Evolutionary conservation across 2,329 filamentous ascomycete genomes (phyloP), one percentile per base, ranked within the genome.

Genomic region (Hypoxylon sp.): DNA sequence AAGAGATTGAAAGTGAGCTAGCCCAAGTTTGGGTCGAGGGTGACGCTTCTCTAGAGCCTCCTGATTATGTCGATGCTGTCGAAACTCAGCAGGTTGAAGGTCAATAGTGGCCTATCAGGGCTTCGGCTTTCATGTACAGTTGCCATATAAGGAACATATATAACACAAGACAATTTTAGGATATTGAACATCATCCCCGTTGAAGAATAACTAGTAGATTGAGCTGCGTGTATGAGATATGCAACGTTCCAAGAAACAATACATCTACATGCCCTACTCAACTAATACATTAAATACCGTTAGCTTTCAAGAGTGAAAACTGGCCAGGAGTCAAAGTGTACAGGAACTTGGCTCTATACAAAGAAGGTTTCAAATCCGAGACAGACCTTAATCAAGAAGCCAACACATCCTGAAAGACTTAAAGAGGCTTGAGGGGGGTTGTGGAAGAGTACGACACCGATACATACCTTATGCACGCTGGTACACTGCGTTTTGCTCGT

Each of bases 1-100:
- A 88, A 53, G 91, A 94, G 77, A 96, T 99, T 73, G 94, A 98
- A 74, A 80, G 81, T 45, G 95, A 99, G 81, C 81, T 99, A 63
- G 88, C 83, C 25, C 81, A 84, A 69, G 87, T 89, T 39, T 88
- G 86, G 87, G 85, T 85, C 2, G 85, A 87, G 45, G 84, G 81
- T 23, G 84, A 84, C 30, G 75, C 77, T 30, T 68, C 75, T 21
- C 74, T 87, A 46, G 79, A 80, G 14, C 81, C 83, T n/a, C 84
- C 85, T 14, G 76, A 80, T 19, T 86, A 84, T 63, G 74, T 76
- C 5, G 76, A 74, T 48, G 34, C 55, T 30, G 52, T 29, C 27
- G 63, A 63, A 21, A 45, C 58, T n/a, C 61, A 65, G 30, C 56
- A 66, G 55, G 30, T 43, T 27, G 64, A 70, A 27, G 50, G 57